Conservation (phyloP, 306 rosid genomes). For the Ceratonia siliqua region DNA sequence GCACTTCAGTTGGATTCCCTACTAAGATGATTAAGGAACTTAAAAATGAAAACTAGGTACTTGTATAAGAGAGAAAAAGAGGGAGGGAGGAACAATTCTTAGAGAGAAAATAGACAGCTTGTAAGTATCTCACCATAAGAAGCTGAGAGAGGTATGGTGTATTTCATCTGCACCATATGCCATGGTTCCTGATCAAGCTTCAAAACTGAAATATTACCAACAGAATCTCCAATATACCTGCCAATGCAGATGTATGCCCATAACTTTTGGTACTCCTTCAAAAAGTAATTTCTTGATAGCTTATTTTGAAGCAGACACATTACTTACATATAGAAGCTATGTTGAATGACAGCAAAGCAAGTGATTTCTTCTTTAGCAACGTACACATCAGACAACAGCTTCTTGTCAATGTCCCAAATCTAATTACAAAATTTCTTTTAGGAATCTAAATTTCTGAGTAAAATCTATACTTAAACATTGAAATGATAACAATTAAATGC, state of each 20-base stretch:
- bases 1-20: slow-evolving; percentile 62
- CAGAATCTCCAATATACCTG: slow-evolving; percentile 78
- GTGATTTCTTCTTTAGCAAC: slow-evolving; percentile 61
- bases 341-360: slow-evolving; percentile 58
- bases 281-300: background rate
- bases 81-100: background rate
- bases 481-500: background rate
- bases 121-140: slow-evolving; percentile 66
- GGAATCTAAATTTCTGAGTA: slow-evolving; percentile 21
- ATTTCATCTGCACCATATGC: slow-evolving; percentile 57
- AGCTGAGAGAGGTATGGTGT: slow-evolving; percentile 67
- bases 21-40: slow-evolving; percentile 28
- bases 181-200: slow-evolving; percentile 63
- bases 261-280: slow-evolving; percentile 1
- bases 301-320: slow-evolving; percentile 3
- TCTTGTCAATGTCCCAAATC: slow-evolving; percentile 89
- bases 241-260: slow-evolving; percentile 31
- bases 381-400: slow-evolving; percentile 51
- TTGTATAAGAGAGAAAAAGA: background rate
- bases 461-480: slow-evolving; percentile 2
- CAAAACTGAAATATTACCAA: slow-evolving; percentile 71
- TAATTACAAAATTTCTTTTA: slow-evolving; percentile 33
- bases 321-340: slow-evolving; percentile 68
- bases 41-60: background rate
- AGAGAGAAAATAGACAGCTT: background rate